These are phyloP conservation scores for Paraglomus occultum DNA, from an alignment of 192 early-diverging fungal species.

Conservation along the genomic window DNA sequence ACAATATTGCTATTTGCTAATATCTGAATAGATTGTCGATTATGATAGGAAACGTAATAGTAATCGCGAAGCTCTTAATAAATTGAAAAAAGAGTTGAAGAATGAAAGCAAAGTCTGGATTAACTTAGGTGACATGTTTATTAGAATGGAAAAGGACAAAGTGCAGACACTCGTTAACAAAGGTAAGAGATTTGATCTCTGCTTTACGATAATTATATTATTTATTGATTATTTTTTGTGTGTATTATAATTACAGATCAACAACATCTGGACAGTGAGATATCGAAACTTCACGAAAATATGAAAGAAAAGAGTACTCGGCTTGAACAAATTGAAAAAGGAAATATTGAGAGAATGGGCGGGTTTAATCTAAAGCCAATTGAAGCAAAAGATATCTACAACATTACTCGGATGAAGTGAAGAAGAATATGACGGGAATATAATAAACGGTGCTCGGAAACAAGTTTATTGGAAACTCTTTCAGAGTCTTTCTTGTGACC, in stretches of 20 bases:
- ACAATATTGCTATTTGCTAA: not conserved
- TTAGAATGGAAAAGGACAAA: slow-evolving; percentile 51
- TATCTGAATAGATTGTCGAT: slow-evolving; percentile 48
- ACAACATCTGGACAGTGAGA: slow-evolving; percentile 45
- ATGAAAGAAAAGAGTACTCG: slow-evolving; percentile 46
- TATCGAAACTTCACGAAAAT: slow-evolving; percentile 39
- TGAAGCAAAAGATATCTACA: slow-evolving; percentile 21
- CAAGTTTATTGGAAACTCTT: too few species aligned
- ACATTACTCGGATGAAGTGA: slow-evolving; percentile 9
- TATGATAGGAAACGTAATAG: slow-evolving; percentile 55
- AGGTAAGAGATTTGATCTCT: slow-evolving; percentile 35
- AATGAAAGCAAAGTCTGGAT: slow-evolving; percentile 55
- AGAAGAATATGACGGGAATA: too few species aligned
- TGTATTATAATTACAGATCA: slow-evolving; percentile 42
- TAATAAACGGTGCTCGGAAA: too few species aligned
- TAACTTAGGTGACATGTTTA: slow-evolving; percentile 58
- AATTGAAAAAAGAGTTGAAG: slow-evolving; percentile 40
- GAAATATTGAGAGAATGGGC: slow-evolving; percentile 30
- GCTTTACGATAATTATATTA: not conserved
- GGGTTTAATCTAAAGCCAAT: slow-evolving; percentile 24
- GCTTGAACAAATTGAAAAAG: slow-evolving; percentile 48
- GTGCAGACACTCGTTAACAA: slow-evolving; percentile 51
- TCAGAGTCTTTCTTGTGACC: too few species aligned
- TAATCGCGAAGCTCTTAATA: slow-evolving; percentile 55
- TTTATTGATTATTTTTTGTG: not conserved